These are phyloP conservation scores for Amanita fuliginea DNA, from an alignment of 768 basidiomycete species.

Conservation along the genomic window DNA sequence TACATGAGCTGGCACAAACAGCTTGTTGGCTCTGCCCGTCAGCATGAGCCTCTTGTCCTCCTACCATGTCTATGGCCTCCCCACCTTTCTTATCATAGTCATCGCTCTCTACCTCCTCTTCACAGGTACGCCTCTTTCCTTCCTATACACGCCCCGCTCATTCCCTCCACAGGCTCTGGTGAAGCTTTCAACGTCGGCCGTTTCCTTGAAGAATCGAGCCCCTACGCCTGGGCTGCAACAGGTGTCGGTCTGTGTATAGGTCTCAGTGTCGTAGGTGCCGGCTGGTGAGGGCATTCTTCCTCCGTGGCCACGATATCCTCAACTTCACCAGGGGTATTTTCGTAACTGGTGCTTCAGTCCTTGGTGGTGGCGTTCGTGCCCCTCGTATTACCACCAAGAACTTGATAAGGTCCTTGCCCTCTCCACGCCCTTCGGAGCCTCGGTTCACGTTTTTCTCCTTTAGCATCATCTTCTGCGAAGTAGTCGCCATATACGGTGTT, in stretches of 20 bases:
- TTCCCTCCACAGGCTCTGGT: slow-evolving; percentile 50
- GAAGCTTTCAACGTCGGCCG: slow-evolving; percentile 91
- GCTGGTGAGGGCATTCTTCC: slow-evolving; percentile 53
- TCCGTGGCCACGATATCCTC: background rate
- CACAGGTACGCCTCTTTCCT: slow-evolving; percentile 46
- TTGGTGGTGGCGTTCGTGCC: slow-evolving; percentile 90
- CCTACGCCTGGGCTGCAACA: slow-evolving; percentile 84
- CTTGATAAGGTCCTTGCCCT: slow-evolving; percentile 67
- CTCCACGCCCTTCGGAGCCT: background rate
- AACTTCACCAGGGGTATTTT: slow-evolving; percentile 78
- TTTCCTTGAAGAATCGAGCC: slow-evolving; percentile 90
- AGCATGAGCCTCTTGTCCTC: slow-evolving; percentile 35
- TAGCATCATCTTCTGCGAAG: slow-evolving; percentile 99
- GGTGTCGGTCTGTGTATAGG: slow-evolving; percentile 93
- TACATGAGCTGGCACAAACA: slow-evolving; percentile 64
- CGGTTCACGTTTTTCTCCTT: background rate
- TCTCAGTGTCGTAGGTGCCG: slow-evolving; percentile 87
- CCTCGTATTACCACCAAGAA: slow-evolving; percentile 97
- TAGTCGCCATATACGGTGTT: slow-evolving; percentile 96
- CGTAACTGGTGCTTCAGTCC: slow-evolving; percentile 91
- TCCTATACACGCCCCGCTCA: background rate
- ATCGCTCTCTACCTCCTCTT: slow-evolving; percentile 84
- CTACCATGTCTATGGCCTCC: slow-evolving; percentile 63
- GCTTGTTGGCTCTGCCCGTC: slow-evolving; percentile 8
- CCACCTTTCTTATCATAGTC: slow-evolving; percentile 48